Evolutionary conservation across 305 asterid species (phyloP).

Genomic region (Fraxinus velutina): DNA sequence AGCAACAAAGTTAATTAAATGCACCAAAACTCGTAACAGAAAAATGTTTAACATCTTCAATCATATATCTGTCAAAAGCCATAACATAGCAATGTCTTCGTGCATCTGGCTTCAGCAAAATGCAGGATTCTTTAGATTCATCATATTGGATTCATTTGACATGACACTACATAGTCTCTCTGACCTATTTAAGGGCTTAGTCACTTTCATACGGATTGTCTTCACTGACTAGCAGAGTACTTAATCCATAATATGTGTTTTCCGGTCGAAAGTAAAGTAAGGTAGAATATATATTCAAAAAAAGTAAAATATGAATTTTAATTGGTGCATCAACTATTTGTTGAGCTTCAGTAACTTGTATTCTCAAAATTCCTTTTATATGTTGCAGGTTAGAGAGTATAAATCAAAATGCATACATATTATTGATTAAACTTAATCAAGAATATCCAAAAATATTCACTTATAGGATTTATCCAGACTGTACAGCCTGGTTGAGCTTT

Average conservation of each 20-base stretch:
- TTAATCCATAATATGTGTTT: neutral
- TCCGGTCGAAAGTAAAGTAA: neutral
- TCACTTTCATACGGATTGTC: neutral
- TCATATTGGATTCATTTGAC: neutral
- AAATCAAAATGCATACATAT: neutral
- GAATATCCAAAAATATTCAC: neutral
- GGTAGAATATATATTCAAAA: neutral
- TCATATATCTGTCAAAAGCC: neutral
- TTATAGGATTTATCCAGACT: neutral
- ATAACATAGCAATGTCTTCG: neutral
- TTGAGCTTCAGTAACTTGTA: neutral
- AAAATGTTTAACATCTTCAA: neutral
- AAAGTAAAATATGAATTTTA: neutral
- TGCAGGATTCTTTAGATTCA: constrained; percentile 1
- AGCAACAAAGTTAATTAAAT: neutral
- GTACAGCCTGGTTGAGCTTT: neutral
- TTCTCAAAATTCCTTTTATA: neutral
- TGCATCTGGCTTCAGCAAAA: neutral
- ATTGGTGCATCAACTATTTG: neutral
- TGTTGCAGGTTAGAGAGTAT: neutral
- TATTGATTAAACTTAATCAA: neutral
- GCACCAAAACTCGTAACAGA: neutral
- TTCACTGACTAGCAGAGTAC: neutral
- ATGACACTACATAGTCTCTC: neutral
- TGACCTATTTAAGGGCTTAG: neutral